Conservation (phyloP, 306 rosid genomes). For the Acacia crassicarpa region DNA sequence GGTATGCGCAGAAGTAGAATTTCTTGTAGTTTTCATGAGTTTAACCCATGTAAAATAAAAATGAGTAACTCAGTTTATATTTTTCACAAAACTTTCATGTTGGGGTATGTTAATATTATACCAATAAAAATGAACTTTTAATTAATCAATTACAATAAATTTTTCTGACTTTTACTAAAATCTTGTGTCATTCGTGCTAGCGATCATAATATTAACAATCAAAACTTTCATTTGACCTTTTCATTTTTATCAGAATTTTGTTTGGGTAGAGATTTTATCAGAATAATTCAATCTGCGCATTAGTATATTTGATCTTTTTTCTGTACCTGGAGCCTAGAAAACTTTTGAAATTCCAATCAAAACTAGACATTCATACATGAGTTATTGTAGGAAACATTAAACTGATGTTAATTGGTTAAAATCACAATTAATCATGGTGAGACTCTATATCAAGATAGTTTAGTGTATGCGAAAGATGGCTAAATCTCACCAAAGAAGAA, state of each 20-base stretch:
- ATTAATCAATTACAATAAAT: background rate
- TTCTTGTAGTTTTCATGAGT: no score
- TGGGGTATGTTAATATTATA: no score
- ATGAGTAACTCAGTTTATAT: no score
- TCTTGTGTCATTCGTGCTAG: background rate
- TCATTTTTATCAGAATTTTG: no score
- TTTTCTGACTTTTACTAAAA: background rate
- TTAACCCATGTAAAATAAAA: no score
- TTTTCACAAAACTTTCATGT: no score
- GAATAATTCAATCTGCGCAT: background rate
- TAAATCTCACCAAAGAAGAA: background rate
- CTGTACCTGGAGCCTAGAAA: background rate
- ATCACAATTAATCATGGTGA: background rate
- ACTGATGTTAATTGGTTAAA: no score
- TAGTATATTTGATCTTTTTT: no score
- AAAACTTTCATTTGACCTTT: no score
- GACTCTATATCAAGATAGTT: background rate
- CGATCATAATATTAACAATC: background rate
- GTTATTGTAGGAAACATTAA: background rate
- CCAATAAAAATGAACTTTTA: no score
- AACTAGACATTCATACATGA: background rate
- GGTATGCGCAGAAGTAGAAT: no score
- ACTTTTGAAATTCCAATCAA: no score
- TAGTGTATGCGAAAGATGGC: background rate
- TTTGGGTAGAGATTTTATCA: background rate